Evolutionary conservation across 805 yeast genomes (phyloP), one percentile per base, ranked within the genome.

Genomic region (Clavispora fructus): DNA sequence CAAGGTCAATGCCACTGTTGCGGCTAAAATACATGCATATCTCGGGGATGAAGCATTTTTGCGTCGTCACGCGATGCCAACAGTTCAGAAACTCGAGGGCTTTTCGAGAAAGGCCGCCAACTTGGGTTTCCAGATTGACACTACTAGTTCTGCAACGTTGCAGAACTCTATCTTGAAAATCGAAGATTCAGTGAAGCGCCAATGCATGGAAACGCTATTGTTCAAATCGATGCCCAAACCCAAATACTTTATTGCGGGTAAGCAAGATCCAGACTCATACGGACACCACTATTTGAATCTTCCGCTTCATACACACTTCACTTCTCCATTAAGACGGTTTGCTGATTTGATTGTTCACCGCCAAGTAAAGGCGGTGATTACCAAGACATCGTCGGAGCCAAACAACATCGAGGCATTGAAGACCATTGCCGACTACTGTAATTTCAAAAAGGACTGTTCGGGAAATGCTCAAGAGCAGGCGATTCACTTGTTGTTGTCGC

Each of bases 391-490:
- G 8, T 76, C 72, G 13, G 76, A 73, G 27, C 37, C 52, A 43
- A 28, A 39, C 41, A 88, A 83, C 49, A 60, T 80, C 44, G 92
- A 86, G 33, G 72, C 90, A 0, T 71, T 91, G 56, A 85, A 87
- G 58, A 85, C 87, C 57, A 78, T 87, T 29, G 85, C 96, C 10
- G 97, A 92, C 58, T 91, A 90, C 63, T 92, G 97, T 67, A 90
- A 89, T 57, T 94, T 92, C 75, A 90, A 91, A 66, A 88, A 90
- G 62, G 98, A 92, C 60, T 91, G 97, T 64, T 94, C 98, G 2
- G 82, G 82, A 52, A 80, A 80, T 50, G 97, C 97, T 1, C 98
- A 92, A 67, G 95, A 88, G 55, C 99, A 94, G 66, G 92, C 96
- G 12, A 81, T 91, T 45, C 99, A 94, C 63, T 73, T 94, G 52